Percentiles rank a stretch among this genome's conserved stretches.
Conservation (phyloP, 2,329 filamentous ascomycete species). For the Colletotrichum nymphaeae region DNA sequence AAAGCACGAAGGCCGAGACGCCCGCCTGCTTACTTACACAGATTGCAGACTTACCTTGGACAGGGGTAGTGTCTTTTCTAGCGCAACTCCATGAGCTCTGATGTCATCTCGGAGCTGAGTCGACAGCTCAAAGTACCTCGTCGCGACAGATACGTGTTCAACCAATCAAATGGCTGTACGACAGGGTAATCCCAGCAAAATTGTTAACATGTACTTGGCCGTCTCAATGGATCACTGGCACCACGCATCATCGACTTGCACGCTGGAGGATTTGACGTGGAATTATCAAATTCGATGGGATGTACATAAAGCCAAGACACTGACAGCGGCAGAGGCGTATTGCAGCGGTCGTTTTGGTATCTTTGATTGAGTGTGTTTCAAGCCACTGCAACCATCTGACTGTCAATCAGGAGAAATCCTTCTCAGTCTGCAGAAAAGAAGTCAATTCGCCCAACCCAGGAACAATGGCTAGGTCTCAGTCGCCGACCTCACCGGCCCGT, state of each 20-base stretch:
- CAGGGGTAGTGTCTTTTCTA: not conserved
- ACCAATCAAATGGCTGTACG: not conserved
- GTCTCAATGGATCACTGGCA: not conserved
- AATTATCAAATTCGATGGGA: not conserved
- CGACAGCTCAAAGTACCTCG: not conserved
- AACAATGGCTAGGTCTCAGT: not conserved
- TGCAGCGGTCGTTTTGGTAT: not conserved
- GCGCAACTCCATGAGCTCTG: not conserved
- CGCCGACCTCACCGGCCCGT: too few relatives aligned
- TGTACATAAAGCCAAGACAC: conserved; percentile 17
- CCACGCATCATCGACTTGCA: conserved; percentile 25
- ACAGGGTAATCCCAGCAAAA: not conserved
- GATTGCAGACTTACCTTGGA: not conserved
- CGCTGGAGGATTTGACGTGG: too few relatives aligned
- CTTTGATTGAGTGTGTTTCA: not conserved
- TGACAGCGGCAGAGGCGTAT: not conserved
- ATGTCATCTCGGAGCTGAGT: not conserved
- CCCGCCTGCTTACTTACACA: not conserved
- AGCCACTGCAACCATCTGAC: not conserved
- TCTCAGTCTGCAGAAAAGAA: not conserved
- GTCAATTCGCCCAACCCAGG: not conserved
- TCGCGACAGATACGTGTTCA: not conserved
- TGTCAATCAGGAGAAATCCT: not conserved
- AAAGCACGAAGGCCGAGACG: not conserved
- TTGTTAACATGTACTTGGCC: conserved; percentile 2